phyloP scores from a whole-genome alignment of 2,329 filamentous ascomycete genomes.

The Fonsecaea erecta region DNA sequence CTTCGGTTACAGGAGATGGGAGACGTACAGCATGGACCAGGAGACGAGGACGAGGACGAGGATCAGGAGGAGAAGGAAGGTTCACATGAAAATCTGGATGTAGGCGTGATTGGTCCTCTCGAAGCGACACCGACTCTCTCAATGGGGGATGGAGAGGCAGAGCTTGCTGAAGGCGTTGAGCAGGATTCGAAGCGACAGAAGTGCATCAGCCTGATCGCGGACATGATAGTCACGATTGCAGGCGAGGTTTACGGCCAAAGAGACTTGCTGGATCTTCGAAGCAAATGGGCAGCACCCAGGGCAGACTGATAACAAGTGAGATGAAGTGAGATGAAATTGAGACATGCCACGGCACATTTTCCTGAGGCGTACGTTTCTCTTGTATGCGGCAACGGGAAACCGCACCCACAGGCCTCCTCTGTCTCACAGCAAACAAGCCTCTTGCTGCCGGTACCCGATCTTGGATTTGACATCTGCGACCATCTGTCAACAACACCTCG shows the following conservation, averaged over 20 bases:
- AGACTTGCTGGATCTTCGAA: slow-evolving; percentile 77
- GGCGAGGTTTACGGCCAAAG: slow-evolving; percentile 89
- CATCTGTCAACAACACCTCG: not conserved
- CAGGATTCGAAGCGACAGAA: slow-evolving; percentile 43
- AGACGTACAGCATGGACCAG: slow-evolving; percentile 39
- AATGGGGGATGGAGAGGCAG: slow-evolving; percentile 33
- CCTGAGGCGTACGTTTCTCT: not conserved
- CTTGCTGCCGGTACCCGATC: not conserved
- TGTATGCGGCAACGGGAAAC: not conserved
- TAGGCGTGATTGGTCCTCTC: slow-evolving; percentile 29
- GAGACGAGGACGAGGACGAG: slow-evolving; percentile 26
- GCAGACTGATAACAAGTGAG: slow-evolving; percentile 37
- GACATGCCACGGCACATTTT: slow-evolving; percentile 6
- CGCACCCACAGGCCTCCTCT: slow-evolving; percentile 17
- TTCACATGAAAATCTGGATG: slow-evolving; percentile 7
- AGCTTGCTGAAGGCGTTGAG: slow-evolving; percentile 8
- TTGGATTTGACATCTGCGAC: slow-evolving; percentile 9
- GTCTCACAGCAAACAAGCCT: slow-evolving; percentile 15
- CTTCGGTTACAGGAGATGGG: slow-evolving; percentile 60
- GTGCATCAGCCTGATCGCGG: slow-evolving; percentile 63
- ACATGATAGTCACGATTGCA: slow-evolving; percentile 87
- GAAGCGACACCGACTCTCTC: slow-evolving; percentile 36
- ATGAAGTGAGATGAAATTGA: slow-evolving; percentile 14
- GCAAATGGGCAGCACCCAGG: too few relatives aligned
- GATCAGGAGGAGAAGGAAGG: not conserved